These are phyloP conservation scores for Apiotrichum siamense DNA, from an alignment of 1,284 basidiomycete genomes.

Conservation along the genomic window DNA sequence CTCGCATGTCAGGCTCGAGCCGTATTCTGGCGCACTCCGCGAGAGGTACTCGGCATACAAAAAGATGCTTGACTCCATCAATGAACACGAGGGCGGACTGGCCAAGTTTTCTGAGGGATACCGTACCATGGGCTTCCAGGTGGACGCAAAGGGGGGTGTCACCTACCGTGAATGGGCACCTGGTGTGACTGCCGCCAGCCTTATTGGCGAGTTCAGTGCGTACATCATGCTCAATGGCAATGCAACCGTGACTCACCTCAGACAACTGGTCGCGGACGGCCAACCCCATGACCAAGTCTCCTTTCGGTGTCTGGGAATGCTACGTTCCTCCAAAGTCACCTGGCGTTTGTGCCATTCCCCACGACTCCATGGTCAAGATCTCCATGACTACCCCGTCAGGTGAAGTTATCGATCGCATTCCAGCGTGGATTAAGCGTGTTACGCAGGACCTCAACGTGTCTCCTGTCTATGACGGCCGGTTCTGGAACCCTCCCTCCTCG, in stretches of 20 bases:
- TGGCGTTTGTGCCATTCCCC: constrained; percentile 77
- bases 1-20: constrained; percentile 56
- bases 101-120: constrained; percentile 84
- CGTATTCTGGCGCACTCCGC: constrained; percentile 64
- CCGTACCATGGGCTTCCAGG: constrained; percentile 74
- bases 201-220: constrained; percentile 96
- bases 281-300: constrained; percentile 76
- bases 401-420: constrained; percentile 80
- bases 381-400: constrained; percentile 74
- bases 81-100: constrained; percentile 75
- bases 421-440: constrained; percentile 89
- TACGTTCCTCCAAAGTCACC: constrained; percentile 62
- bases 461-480: constrained; percentile 90
- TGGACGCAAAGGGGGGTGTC: constrained; percentile 63
- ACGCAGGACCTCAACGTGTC: constrained; percentile 89
- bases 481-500: constrained; percentile 84
- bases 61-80: constrained; percentile 67
- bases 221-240: constrained; percentile 19
- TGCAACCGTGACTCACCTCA: constrained; percentile 37
- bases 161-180: constrained; percentile 95
- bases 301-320: constrained; percentile 92
- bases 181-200: constrained; percentile 68
- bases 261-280: constrained; percentile 80
- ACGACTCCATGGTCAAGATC: constrained; percentile 93
- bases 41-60: constrained; percentile 66